Evolutionary conservation across 2,329 filamentous ascomycete genomes (phyloP).

Genomic region (Teratosphaeria nubilosa): DNA sequence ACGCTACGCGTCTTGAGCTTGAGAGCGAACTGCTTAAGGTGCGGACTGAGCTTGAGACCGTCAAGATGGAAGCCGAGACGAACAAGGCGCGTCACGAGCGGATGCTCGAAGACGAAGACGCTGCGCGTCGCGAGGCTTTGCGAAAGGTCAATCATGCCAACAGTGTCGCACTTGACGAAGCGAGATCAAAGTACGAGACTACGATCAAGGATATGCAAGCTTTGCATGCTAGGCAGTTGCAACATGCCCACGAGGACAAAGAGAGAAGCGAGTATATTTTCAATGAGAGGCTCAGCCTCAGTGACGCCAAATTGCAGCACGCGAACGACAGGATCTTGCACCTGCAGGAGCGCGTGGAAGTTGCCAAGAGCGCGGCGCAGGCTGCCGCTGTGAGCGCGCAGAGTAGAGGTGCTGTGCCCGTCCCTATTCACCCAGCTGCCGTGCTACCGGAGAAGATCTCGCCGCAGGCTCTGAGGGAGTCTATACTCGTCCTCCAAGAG

Average conservation of each 20-base stretch:
- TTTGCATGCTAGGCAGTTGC: slow-evolving; percentile 44
- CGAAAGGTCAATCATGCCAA: slow-evolving; percentile 46
- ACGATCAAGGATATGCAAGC: slow-evolving; percentile 40
- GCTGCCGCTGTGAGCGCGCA: slow-evolving; percentile 62
- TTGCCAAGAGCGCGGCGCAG: slow-evolving; percentile 76
- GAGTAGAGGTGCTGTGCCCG: slow-evolving; percentile 6
- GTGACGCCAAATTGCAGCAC: slow-evolving; percentile 74
- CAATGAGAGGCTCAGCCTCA: slow-evolving; percentile 68
- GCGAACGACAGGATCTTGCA: slow-evolving; percentile 76
- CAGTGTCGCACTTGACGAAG: slow-evolving; percentile 43
- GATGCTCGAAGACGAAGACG: slow-evolving; percentile 70
- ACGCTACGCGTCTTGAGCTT: slow-evolving; percentile 68
- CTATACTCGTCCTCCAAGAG: slow-evolving; percentile 91
- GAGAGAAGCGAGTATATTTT: slow-evolving; percentile 71
- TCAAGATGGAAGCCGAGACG: slow-evolving; percentile 70
- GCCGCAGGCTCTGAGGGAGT: slow-evolving; percentile 87
- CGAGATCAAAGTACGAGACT: slow-evolving; percentile 45
- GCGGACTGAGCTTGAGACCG: slow-evolving; percentile 65
- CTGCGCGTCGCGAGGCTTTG: slow-evolving; percentile 53
- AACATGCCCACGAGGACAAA: slow-evolving; percentile 61
- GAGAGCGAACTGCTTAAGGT: slow-evolving; percentile 68
- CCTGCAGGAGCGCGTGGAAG: slow-evolving; percentile 81
- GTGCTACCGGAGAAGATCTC: slow-evolving; percentile 74
- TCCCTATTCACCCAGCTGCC: slow-evolving; percentile 19
- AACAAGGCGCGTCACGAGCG: slow-evolving; percentile 73